Conservation (phyloP, 2,329 filamentous ascomycete species). For the Biscogniauxia marginata region DNA sequence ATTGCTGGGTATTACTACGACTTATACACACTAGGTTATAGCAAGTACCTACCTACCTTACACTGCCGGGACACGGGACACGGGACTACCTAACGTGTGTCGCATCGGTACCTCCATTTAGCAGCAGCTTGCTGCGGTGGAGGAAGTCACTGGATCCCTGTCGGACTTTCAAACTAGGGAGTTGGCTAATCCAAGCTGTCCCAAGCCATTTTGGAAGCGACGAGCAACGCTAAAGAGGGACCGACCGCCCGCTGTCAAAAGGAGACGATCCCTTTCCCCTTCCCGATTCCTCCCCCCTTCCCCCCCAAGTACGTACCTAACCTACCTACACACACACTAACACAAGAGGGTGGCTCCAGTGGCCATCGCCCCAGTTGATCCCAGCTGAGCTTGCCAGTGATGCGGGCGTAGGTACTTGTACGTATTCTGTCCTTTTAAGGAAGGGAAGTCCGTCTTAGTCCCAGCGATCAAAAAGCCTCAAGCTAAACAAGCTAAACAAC, state of each 20-base stretch:
- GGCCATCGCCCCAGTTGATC: constrained; percentile 6
- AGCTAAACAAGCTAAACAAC: background rate
- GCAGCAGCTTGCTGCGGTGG: background rate
- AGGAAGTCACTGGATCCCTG: background rate
- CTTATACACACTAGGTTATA: no score
- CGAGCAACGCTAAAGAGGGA: constrained; percentile 20
- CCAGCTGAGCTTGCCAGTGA: constrained; percentile 6
- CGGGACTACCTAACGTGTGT: background rate
- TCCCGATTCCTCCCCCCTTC: constrained; percentile 16
- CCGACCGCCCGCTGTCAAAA: constrained; percentile 21
- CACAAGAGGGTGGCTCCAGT: constrained; percentile 11
- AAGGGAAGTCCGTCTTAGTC: background rate
- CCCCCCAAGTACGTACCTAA: constrained; percentile 7
- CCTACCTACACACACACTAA: background rate
- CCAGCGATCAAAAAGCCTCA: background rate
- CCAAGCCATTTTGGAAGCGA: constrained; percentile 10
- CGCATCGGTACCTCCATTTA: background rate
- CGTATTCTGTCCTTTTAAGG: background rate
- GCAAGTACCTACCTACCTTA: no score
- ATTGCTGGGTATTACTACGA: no score
- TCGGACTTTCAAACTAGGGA: background rate
- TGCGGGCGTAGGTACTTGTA: background rate
- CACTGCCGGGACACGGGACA: background rate
- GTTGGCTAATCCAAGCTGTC: background rate
- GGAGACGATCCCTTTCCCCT: constrained; percentile 20